Conservation (phyloP, 768 basidiomycete genomes). For the Leccinum sublutescens region DNA sequence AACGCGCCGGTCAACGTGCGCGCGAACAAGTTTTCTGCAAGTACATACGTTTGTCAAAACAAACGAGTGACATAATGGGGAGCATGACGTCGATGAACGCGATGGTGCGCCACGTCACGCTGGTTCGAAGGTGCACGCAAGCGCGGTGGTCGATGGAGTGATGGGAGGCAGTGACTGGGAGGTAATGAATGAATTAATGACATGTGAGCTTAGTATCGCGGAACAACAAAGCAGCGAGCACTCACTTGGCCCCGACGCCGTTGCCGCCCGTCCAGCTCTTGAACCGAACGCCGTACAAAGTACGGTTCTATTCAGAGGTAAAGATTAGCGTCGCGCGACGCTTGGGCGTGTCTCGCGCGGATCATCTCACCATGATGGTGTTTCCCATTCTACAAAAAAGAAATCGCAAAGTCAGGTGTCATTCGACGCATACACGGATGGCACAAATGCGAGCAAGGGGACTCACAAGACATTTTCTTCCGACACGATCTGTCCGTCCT, state of each 20-base stretch:
- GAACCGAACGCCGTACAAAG: constrained; percentile 60
- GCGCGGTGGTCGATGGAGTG: background rate
- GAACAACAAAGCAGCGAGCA: background rate
- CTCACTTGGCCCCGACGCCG: constrained; percentile 55
- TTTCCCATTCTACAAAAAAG: constrained; percentile 1
- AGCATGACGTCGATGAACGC: no score
- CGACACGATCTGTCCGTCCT: constrained; percentile 44
- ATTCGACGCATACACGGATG: constrained; percentile 23
- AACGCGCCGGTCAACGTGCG: no score
- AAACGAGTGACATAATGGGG: no score
- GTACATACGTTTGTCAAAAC: no score
- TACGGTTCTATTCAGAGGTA: constrained; percentile 39
- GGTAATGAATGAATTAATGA: background rate
- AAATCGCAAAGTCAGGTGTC: background rate
- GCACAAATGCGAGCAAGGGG: constrained; percentile 26
- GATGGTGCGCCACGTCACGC: constrained; percentile 14
- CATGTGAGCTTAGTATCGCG: background rate
- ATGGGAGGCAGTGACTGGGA: background rate
- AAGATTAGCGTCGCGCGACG: background rate
- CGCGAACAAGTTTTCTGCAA: no score
- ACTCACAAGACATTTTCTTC: constrained; percentile 59
- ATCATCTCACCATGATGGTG: constrained; percentile 17
- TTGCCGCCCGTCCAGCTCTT: constrained; percentile 71
- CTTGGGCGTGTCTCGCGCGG: background rate
- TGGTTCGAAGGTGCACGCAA: no score